Percentiles rank a stretch among this genome's conserved stretches.
Evolutionary conservation across 164 flowering plant genomes (phyloP).

Genomic region (Stephania yunnanensis): DNA sequence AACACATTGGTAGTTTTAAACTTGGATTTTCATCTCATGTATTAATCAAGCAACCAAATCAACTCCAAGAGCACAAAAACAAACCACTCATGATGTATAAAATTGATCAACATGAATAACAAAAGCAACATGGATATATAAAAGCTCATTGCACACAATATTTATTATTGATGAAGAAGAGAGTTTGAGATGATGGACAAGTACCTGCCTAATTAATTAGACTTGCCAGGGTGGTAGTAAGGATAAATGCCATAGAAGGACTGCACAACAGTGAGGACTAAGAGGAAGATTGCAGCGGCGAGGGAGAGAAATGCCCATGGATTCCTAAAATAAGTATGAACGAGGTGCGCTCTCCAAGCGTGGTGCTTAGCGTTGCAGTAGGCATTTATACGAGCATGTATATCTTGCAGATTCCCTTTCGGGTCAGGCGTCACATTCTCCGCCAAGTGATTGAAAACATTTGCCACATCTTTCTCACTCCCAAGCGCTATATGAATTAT

Average conservation of each 20-base stretch:
- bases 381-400: conserved; percentile 30
- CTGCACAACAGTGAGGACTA: conserved; percentile 26
- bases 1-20: too few relatives aligned
- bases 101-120: too few relatives aligned
- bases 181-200: neutral
- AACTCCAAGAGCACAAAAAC: too few relatives aligned
- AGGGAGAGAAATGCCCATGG: conserved; percentile 56
- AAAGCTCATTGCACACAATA: neutral
- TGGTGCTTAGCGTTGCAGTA: conserved; percentile 42
- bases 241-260: conserved; percentile 28
- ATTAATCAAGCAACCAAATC: too few relatives aligned
- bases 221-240: conserved; percentile 3
- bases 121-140: too few relatives aligned
- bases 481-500: too few relatives aligned
- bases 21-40: too few relatives aligned
- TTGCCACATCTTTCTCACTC: too few relatives aligned
- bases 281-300: conserved; percentile 34
- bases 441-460: too few relatives aligned
- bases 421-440: too few relatives aligned
- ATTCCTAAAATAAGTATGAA: conserved; percentile 46
- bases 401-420: conserved; percentile 6
- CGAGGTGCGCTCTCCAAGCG: conserved; percentile 46
- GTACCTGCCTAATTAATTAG: neutral
- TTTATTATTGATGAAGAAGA: neutral
- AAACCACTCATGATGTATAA: too few relatives aligned